Evolutionary conservation across 148 eudicot genomes (phyloP).

Genomic region (Diospyros kaki): DNA sequence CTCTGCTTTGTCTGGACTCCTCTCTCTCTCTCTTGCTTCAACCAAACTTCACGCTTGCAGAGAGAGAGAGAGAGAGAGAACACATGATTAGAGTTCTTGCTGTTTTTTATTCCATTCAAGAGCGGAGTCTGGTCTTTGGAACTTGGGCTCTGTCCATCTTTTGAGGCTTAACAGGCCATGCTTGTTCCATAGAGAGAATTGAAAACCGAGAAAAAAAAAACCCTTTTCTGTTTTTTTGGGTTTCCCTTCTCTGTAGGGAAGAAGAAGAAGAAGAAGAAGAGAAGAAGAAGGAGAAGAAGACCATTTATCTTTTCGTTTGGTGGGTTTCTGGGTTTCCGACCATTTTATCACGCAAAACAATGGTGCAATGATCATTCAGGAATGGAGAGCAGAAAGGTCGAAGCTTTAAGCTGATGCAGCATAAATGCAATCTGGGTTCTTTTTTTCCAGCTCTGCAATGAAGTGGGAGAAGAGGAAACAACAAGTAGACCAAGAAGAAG

Average conservation of each 20-base stretch:
- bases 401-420: background rate
- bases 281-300: no score
- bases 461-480: conserved; percentile 12
- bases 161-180: conserved; percentile 44
- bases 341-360: conserved; percentile 22
- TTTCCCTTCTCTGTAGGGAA: conserved; percentile 4
- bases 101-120: conserved; percentile 19
- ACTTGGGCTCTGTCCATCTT: conserved; percentile 42
- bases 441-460: conserved; percentile 19
- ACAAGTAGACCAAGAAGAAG: background rate
- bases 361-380: conserved; percentile 29
- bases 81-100: conserved; percentile 19
- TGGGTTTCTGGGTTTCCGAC: conserved; percentile 10
- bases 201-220: background rate
- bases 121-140: conserved; percentile 24
- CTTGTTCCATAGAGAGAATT: conserved; percentile 27
- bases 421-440: conserved; percentile 4
- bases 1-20: conserved; percentile 34
- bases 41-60: conserved; percentile 21
- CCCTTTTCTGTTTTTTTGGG: conserved; percentile 6
- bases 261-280: background rate
- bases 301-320: background rate
- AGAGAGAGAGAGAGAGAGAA: background rate
- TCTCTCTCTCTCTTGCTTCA: background rate
- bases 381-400: background rate